Conservation (phyloP, 2,329 filamentous ascomycete species). For the Diaporthe helianthi region DNA sequence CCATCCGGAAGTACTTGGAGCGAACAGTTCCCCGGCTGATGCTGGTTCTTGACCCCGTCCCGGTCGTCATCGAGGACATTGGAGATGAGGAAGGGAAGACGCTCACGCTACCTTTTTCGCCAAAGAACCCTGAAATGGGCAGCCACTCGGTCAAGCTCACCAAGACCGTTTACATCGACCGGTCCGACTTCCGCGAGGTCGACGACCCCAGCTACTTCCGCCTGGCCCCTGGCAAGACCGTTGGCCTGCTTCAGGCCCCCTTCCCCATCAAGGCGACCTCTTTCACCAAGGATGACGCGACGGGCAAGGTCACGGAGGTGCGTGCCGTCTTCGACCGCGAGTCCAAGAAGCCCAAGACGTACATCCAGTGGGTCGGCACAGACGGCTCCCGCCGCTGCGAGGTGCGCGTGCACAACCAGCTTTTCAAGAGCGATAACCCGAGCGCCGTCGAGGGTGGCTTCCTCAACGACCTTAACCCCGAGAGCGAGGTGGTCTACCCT, state of each 20-base stretch:
- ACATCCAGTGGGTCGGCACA: constrained; percentile 67
- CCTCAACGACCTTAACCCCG: constrained; percentile 81
- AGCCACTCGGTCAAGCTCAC: constrained; percentile 57
- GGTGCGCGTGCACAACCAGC: constrained; percentile 33
- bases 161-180: constrained; percentile 72
- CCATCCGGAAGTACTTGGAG: constrained; percentile 85
- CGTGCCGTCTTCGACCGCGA: constrained; percentile 34
- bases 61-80: constrained; percentile 81
- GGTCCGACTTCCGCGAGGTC: constrained; percentile 72
- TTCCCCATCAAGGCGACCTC: constrained; percentile 68
- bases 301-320: constrained; percentile 48
- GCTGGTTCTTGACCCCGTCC: constrained; percentile 86
- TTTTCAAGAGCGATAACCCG: constrained; percentile 76
- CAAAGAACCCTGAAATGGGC: constrained; percentile 44
- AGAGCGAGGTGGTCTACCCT: constrained; percentile 81
- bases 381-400: constrained; percentile 34
- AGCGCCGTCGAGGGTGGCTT: constrained; percentile 80
- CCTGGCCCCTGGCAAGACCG: constrained; percentile 70
- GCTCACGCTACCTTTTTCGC: constrained; percentile 72
- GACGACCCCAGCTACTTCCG: constrained; percentile 75
- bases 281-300: constrained; percentile 66
- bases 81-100: constrained; percentile 68
- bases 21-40: constrained; percentile 86
- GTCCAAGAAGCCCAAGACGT: constrained; percentile 49
- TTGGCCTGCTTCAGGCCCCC: constrained; percentile 70